Conservation (phyloP, 2,329 filamentous ascomycete genomes). For the Claviceps maximensis region DNA sequence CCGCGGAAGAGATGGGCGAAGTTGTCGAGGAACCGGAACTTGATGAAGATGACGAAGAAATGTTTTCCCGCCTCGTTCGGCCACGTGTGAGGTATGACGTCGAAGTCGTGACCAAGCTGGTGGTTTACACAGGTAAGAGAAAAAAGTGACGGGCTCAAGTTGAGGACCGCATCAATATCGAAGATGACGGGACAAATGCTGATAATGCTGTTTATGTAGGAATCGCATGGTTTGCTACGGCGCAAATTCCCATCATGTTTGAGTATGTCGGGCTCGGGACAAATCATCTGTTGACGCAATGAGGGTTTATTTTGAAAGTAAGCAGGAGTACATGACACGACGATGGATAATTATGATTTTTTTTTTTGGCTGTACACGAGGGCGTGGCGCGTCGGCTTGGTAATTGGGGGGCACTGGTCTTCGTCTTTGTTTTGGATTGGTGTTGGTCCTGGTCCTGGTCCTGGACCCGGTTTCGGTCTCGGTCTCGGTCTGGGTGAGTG, state of each 20-base stretch:
- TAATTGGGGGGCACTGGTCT: neutral
- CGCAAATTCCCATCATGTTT: constrained; percentile 61
- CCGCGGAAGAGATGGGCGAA: constrained; percentile 1
- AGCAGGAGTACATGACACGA: neutral
- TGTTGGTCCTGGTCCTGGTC: neutral
- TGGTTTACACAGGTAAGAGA: constrained; percentile 72
- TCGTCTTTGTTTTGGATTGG: neutral
- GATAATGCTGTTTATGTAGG: constrained; percentile 30
- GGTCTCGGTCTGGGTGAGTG: neutral
- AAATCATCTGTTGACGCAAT: constrained; percentile 20
- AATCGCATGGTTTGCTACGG: constrained; percentile 71
- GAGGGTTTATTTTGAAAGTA: constrained; percentile 2
- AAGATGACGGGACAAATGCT: neutral
- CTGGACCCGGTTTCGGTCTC: neutral
- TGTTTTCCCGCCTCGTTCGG: constrained; percentile 73
- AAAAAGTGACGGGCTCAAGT: too few relatives aligned
- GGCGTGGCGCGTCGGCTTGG: neutral
- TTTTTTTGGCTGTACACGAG: neutral
- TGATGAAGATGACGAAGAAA: constrained; percentile 60
- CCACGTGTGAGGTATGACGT: constrained; percentile 92
- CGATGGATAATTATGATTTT: neutral
- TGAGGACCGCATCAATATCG: too few relatives aligned
- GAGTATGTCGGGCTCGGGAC: constrained; percentile 42
- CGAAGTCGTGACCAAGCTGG: constrained; percentile 93
- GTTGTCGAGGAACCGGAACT: constrained; percentile 32